Evolutionary conservation across 2,329 filamentous ascomycete genomes (phyloP), one percentile per base, ranked within the genome.

Genomic region (Phaeosphaeriaceae sp.): DNA sequence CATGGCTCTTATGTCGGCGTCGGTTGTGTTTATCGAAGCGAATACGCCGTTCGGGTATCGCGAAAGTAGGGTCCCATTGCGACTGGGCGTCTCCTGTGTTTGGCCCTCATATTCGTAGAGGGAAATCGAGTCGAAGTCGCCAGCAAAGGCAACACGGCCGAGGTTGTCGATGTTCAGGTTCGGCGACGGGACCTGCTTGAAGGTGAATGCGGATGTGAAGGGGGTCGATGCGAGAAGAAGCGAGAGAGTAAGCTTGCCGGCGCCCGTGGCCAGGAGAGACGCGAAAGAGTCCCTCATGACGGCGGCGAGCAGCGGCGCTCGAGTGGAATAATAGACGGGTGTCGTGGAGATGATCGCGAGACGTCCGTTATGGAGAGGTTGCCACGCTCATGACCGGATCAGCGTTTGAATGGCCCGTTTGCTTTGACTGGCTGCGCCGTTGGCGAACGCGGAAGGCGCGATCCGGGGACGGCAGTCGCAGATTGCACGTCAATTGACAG

Each of bases 41-140:
- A 97, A 92, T 25, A 88, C 87, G 68, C 93, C 93, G 79, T 97
- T 95, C 3, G 95, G 94, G 65, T 96, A 87, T 52, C 89, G 88
- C 20, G 90, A 87, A 54, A 97, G 85, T 42, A 99, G 85, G 19
- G 91, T 90, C 74, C 91, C 92, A 82, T 96, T 93, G 58, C 85
- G 86, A 69, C 81, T 88, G 68, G 87, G 86, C 17, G 85, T 80
- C 60, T 84, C 82, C 76, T 94, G 87, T 57, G 83, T 89, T 76
- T 99, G 94, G 62, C 90, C 91, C 70, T 90, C 84, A 71, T 89
- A 98, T 73, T 93, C 83, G 81, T 95, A 98, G 41, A 97, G 82
- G 13, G 95, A 97, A 69, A 98, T 91, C 54, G 93, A 92, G 71
- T 91, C 88, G 76, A 97, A 99, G 78, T 97, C 89, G 68, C 95